These are phyloP conservation scores for Apodospora peruviana DNA, from an alignment of 495 filamentous ascomycete species.

Conservation along the genomic window DNA sequence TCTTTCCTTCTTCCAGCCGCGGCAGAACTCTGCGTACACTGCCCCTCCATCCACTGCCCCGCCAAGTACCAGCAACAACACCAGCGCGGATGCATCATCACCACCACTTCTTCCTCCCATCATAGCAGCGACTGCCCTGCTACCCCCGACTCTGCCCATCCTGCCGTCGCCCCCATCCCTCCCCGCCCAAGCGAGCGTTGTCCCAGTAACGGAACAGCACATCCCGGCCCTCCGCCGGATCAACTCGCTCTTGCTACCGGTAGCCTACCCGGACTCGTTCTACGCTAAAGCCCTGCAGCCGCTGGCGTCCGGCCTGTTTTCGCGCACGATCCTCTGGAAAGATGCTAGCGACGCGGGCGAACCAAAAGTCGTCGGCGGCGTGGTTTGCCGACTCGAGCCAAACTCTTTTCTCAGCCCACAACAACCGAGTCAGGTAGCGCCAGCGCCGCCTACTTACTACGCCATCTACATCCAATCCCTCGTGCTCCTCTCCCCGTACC, in stretches of 20 bases:
- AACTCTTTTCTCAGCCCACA: constrained; percentile 10
- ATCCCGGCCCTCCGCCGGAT: constrained; percentile 74
- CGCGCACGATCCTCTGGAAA: constrained; percentile 63
- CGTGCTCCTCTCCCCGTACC: constrained; percentile 75
- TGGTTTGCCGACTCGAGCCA: constrained; percentile 76
- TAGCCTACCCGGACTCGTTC: constrained; percentile 82
- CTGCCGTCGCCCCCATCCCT: constrained; percentile 28
- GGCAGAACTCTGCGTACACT: constrained; percentile 13
- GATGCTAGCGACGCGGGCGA: constrained; percentile 26
- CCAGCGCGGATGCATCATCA: constrained; percentile 12
- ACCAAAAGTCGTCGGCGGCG: constrained; percentile 69
- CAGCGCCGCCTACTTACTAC: constrained; percentile 18
- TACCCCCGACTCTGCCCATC: constrained; percentile 13
- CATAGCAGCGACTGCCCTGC: constrained; percentile 12
- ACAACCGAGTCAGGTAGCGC: neutral
- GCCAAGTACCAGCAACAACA: constrained; percentile 2
- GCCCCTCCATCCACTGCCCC: constrained; percentile 20
- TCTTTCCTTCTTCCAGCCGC: constrained; percentile 39
- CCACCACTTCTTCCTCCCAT: too few species aligned
- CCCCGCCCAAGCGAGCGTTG: constrained; percentile 49
- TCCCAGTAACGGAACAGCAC: constrained; percentile 53
- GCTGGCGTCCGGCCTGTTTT: constrained; percentile 59
- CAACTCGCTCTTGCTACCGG: constrained; percentile 77
- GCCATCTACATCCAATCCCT: constrained; percentile 86
- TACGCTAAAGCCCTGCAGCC: constrained; percentile 72